Evolutionary conservation across 129 eudicot genomes (phyloP).

Genomic region (Deinandra increscens): DNA sequence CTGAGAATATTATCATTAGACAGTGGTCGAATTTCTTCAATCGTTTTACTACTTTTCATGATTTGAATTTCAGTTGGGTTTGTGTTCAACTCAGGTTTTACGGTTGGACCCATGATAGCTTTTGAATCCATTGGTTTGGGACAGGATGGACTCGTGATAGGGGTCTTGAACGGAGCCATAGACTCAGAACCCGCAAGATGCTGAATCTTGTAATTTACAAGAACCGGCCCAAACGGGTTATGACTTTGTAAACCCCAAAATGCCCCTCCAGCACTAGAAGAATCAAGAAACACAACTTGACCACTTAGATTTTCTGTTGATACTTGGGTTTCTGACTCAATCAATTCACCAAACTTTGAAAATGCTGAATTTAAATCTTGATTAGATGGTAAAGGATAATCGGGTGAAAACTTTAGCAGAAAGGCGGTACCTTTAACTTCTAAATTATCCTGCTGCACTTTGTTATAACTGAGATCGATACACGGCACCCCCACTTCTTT

Average conservation of each 20-base stretch:
- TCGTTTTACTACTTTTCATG: slow-evolving; percentile 30
- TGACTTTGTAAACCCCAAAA: slow-evolving; percentile 54
- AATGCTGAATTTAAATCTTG: slow-evolving; percentile 46
- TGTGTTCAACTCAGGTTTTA: slow-evolving; percentile 59
- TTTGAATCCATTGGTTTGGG: slow-evolving; percentile 26
- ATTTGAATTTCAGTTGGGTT: slow-evolving; percentile 31
- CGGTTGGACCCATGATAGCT: slow-evolving; percentile 12
- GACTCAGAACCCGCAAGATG: slow-evolving; percentile 31
- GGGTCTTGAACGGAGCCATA: slow-evolving; percentile 20
- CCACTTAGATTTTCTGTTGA: slow-evolving; percentile 29
- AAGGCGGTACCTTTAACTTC: slow-evolving; percentile 49
- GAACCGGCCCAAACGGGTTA: slow-evolving; percentile 56
- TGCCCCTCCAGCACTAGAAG: slow-evolving; percentile 54
- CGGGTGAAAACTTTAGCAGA: slow-evolving; percentile 48
- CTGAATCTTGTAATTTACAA: slow-evolving; percentile 48
- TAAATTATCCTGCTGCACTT: slow-evolving; percentile 29
- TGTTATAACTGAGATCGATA: slow-evolving; percentile 32
- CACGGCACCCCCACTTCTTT: slow-evolving; percentile 35
- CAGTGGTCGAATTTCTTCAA: slow-evolving; percentile 33
- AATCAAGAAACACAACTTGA: slow-evolving; percentile 47
- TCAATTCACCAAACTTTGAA: slow-evolving; percentile 46
- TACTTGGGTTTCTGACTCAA: slow-evolving; percentile 49
- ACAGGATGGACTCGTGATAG: slow-evolving; percentile 27
- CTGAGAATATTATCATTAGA: slow-evolving; percentile 22
- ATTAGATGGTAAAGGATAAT: slow-evolving; percentile 45